Percentiles rank a stretch among this genome's conserved stretches.
Evolutionary conservation across 495 filamentous ascomycete species (phyloP).

Genomic region (Bacidia gigantensis): DNA sequence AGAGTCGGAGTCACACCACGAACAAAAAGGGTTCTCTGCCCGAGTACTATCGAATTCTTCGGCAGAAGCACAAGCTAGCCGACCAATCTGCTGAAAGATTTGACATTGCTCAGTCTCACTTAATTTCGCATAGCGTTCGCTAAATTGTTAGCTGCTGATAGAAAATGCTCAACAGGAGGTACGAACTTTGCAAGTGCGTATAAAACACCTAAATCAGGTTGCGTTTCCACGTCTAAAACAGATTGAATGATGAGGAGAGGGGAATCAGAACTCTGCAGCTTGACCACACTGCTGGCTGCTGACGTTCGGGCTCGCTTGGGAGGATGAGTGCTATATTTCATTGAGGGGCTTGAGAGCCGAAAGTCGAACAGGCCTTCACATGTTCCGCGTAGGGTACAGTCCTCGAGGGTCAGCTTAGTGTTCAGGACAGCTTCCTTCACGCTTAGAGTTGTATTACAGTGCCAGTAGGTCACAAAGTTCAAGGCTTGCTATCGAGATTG

Average conservation of each 20-base stretch:
- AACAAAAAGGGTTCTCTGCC: conserved; percentile 26
- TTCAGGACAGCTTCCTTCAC: background rate
- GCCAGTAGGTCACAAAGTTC: background rate
- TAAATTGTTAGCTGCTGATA: background rate
- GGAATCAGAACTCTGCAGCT: background rate
- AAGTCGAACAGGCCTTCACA: background rate
- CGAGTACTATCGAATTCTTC: conserved; percentile 19
- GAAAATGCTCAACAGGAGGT: background rate
- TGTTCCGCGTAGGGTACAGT: background rate
- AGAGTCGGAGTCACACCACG: conserved; percentile 27
- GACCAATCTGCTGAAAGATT: conserved; percentile 11
- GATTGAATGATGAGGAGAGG: background rate
- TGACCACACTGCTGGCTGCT: background rate
- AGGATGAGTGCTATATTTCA: background rate
- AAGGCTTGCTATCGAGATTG: background rate
- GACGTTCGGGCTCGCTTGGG: background rate
- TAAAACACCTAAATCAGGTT: background rate
- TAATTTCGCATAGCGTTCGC: conserved; percentile 8
- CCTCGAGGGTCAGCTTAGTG: background rate
- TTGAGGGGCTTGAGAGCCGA: background rate
- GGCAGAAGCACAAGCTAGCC: conserved; percentile 13
- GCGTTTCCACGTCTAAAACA: background rate
- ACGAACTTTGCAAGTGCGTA: background rate
- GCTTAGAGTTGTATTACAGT: background rate
- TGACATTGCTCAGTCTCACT: conserved; percentile 16